Evolutionary conservation across 2,329 filamentous ascomycete species (phyloP).

Genomic region (Cadophora gregata): DNA sequence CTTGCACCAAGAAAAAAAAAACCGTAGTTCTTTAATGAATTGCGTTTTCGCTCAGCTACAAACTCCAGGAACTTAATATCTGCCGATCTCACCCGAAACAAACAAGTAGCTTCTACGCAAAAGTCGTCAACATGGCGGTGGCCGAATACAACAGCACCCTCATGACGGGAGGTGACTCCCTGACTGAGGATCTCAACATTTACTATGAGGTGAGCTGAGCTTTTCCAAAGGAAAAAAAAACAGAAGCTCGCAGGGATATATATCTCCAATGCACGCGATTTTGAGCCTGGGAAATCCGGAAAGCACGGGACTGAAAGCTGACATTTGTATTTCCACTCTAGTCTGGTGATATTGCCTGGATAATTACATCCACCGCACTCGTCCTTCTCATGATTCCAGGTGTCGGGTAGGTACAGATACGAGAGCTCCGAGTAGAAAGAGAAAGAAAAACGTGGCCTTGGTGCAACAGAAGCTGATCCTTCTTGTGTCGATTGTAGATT

Average conservation of each 20-base stretch:
- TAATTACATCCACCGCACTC: slow-evolving; percentile 80
- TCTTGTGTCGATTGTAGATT: slow-evolving; percentile 54
- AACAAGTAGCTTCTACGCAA: slow-evolving; percentile 44
- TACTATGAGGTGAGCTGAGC: slow-evolving; percentile 73
- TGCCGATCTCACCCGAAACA: not conserved
- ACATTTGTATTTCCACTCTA: slow-evolving; percentile 64
- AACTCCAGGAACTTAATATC: not conserved
- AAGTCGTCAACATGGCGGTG: slow-evolving; percentile 50
- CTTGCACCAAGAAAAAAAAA: not conserved
- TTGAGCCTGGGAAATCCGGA: not conserved
- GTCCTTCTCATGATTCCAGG: slow-evolving; percentile 93
- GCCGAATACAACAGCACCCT: slow-evolving; percentile 60
- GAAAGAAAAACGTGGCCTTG: slow-evolving; percentile 23
- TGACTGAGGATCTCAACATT: slow-evolving; percentile 75
- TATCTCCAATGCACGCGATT: slow-evolving; percentile 36
- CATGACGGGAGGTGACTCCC: slow-evolving; percentile 65
- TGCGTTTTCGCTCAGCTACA: not conserved
- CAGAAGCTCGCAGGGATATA: not conserved
- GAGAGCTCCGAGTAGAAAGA: not conserved
- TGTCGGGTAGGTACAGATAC: slow-evolving; percentile 64
- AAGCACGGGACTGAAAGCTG: slow-evolving; percentile 52
- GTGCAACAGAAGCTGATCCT: slow-evolving; percentile 35
- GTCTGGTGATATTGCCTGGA: slow-evolving; percentile 85
- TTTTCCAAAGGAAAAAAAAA: slow-evolving; percentile 36
- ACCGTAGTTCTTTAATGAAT: slow-evolving; percentile 10